Conservation (phyloP, 2,329 filamentous ascomycete species). For the Calonectria henricotiae region DNA sequence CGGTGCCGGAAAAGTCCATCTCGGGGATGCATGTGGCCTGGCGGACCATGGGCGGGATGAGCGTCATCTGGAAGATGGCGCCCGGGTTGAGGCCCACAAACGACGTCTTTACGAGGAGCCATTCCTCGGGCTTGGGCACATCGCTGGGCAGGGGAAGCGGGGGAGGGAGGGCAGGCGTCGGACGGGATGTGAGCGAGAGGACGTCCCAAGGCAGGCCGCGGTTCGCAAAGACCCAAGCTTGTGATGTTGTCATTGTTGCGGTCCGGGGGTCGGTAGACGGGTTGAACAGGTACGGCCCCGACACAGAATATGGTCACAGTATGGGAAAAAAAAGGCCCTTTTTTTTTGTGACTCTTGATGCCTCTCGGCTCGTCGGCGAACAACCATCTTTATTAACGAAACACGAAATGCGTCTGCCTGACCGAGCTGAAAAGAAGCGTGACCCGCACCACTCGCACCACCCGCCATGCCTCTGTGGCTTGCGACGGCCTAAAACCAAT, state of each 20-base stretch:
- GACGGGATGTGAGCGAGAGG: slow-evolving; percentile 48
- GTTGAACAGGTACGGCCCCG: too few relatives aligned
- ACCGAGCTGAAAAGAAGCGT: slow-evolving; percentile 28
- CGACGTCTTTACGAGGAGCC: slow-evolving; percentile 61
- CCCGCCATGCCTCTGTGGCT: slow-evolving; percentile 31
- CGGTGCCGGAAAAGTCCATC: slow-evolving; percentile 44
- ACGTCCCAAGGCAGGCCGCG: slow-evolving; percentile 52
- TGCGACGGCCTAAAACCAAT: slow-evolving; percentile 28
- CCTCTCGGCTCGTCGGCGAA: neutral
- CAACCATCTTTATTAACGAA: neutral
- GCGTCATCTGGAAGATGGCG: slow-evolving; percentile 61
- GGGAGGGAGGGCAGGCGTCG: slow-evolving; percentile 51
- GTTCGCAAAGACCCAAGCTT: slow-evolving; percentile 54
- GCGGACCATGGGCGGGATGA: slow-evolving; percentile 60
- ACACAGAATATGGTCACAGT: neutral
- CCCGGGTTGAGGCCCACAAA: slow-evolving; percentile 66
- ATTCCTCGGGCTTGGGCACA: slow-evolving; percentile 53
- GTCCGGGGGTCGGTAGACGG: neutral
- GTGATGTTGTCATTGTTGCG: slow-evolving; percentile 21
- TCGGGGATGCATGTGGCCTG: slow-evolving; percentile 54
- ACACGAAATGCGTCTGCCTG: slow-evolving; percentile 28
- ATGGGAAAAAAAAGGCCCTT: neutral
- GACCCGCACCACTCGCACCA: slow-evolving; percentile 30
- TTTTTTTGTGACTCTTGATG: neutral
- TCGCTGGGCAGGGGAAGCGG: slow-evolving; percentile 52